These are phyloP conservation scores for Podaxis mareebaensis DNA, from an alignment of 768 basidiomycete species.

Conservation along the genomic window DNA sequence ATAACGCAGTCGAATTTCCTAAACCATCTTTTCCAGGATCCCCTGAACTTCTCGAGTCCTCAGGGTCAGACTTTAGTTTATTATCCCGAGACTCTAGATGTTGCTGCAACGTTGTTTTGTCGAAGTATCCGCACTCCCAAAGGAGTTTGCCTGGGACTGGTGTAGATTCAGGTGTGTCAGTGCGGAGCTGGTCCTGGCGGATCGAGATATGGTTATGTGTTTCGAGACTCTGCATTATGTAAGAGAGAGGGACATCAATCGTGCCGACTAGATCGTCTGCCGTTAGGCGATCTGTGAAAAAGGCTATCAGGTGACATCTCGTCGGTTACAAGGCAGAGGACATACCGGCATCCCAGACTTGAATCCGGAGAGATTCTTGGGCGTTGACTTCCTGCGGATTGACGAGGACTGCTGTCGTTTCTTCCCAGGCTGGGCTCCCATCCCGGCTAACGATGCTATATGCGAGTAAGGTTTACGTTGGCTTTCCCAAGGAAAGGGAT, in stretches of 20 bases:
- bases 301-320: neutral
- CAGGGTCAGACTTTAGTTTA: neutral
- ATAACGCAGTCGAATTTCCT: neutral
- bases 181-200: slow-evolving; percentile 47
- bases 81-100: slow-evolving; percentile 31
- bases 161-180: slow-evolving; percentile 26
- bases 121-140: slow-evolving; percentile 55
- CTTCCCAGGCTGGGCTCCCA: slow-evolving; percentile 67
- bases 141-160: slow-evolving; percentile 38
- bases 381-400: slow-evolving; percentile 66
- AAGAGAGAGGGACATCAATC: slow-evolving; percentile 40
- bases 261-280: slow-evolving; percentile 52
- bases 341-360: slow-evolving; percentile 74
- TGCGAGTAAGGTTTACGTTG: neutral
- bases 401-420: slow-evolving; percentile 63
- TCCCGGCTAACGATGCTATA: slow-evolving; percentile 62
- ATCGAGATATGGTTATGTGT: slow-evolving; percentile 48
- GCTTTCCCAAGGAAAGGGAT: no score
- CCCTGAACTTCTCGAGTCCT: no score
- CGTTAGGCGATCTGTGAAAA: slow-evolving; percentile 34
- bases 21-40: no score
- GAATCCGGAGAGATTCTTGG: slow-evolving; percentile 60
- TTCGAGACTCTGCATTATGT: slow-evolving; percentile 32
- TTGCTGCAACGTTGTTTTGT: slow-evolving; percentile 45
- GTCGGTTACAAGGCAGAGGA: neutral